Percentiles rank a stretch among this genome's conserved stretches.
Evolutionary conservation across 169 alveolate species (phyloP).

Genomic region (Theileria sp.): DNA sequence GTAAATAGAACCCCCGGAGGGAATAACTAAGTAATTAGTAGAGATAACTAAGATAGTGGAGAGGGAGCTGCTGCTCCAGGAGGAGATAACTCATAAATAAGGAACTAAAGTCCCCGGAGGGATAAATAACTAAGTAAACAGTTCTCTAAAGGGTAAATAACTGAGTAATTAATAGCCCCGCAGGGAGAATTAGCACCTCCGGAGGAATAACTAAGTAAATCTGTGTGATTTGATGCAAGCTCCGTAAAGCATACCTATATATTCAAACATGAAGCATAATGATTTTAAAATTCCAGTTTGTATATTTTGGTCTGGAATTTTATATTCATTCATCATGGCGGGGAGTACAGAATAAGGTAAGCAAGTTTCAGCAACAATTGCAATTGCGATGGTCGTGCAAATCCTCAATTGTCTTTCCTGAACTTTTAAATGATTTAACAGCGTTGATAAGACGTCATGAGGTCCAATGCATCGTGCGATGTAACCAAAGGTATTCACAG

Average conservation of each 20-base stretch:
- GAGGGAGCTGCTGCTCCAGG: no score
- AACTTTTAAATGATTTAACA: conserved; percentile 92
- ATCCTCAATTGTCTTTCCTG: conserved; percentile 99
- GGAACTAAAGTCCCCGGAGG: no score
- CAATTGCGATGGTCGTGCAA: conserved; percentile 97
- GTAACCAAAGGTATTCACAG: conserved; percentile 99
- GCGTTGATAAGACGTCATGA: conserved; percentile 94
- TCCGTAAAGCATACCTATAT: conserved; percentile 78
- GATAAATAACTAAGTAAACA: no score
- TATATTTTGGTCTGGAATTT: conserved; percentile 97
- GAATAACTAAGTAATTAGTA: background rate
- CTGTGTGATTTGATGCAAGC: no score
- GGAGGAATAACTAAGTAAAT: no score
- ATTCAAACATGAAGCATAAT: conserved; percentile 98
- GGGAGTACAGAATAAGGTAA: conserved; percentile 99
- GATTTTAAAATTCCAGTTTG: conserved; percentile 98
- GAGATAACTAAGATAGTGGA: background rate
- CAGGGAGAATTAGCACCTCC: no score
- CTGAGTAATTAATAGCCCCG: background rate
- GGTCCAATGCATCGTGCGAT: conserved; percentile 99
- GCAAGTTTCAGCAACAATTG: conserved; percentile 99
- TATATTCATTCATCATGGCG: conserved; percentile 98
- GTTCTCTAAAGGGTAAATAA: background rate
- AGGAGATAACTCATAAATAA: no score
- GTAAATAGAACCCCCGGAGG: conserved; percentile 39